Conservation (phyloP, 2,329 filamentous ascomycete genomes). For the Pyrenophora tritici-repentis region DNA sequence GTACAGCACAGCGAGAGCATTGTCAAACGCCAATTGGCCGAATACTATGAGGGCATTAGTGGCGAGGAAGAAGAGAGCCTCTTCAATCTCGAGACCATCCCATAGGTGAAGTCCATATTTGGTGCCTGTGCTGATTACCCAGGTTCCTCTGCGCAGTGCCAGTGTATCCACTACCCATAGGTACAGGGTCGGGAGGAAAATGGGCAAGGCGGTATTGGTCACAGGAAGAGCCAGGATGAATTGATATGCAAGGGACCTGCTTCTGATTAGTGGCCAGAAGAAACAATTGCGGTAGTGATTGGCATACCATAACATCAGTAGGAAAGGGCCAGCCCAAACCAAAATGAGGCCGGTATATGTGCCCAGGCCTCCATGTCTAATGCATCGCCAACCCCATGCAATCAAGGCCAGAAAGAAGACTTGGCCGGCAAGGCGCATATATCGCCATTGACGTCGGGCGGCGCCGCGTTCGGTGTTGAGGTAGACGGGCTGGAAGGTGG, state of each 20-base stretch:
- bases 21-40: constrained; percentile 71
- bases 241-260: constrained; percentile 63
- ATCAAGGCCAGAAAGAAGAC: constrained; percentile 53
- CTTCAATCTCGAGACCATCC: constrained; percentile 71
- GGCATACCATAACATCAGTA: constrained; percentile 64
- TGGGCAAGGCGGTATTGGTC: constrained; percentile 63
- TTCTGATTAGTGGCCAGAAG: not conserved
- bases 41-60: constrained; percentile 73
- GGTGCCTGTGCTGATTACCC: constrained; percentile 70
- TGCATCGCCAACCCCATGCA: constrained; percentile 52
- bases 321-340: constrained; percentile 69
- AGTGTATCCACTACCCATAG: constrained; percentile 75
- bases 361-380: constrained; percentile 54
- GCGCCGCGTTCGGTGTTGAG: constrained; percentile 50
- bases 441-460: constrained; percentile 43
- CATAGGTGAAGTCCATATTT: constrained; percentile 69
- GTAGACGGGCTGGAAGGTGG: constrained; percentile 61
- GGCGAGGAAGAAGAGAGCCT: constrained; percentile 73
- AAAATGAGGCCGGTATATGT: constrained; percentile 74
- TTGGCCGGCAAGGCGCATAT: constrained; percentile 55
- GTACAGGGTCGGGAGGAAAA: constrained; percentile 68
- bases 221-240: constrained; percentile 66
- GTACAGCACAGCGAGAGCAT: constrained; percentile 68
- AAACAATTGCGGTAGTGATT: not conserved
- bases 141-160: constrained; percentile 69